Base-by-base conservation (phyloP, 2,329 filamentous ascomycete genomes). In the Aspergillus sclerotialis region DNA sequence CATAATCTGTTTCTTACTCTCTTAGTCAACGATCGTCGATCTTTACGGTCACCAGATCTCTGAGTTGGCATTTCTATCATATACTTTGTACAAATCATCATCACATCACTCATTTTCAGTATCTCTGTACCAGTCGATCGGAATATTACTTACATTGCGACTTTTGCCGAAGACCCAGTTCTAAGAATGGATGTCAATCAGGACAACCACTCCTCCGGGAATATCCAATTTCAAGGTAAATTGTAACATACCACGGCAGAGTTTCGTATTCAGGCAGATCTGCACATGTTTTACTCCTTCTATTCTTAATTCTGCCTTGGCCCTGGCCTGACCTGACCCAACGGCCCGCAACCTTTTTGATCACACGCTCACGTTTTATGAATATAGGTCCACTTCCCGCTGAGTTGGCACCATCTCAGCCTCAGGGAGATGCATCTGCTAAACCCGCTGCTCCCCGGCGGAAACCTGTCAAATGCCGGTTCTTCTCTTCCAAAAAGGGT, bases 31-130 rank as follows among this genome's bases (percentile, higher is more conserved):
- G 32, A 30, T 44, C 49, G 53, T 53, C 49, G 51, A 55, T 56
- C 51, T 37, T n/a, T 31, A 38, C 42, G 45, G 55, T 58, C 55
- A 58, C 52, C 55, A 44, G 55, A 55, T 55, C 54, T 52, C 49
- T 58, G 55, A 41, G 55, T 49, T 58, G 55, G 53, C 55, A 55
- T 30, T 39, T 46, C 40, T 39, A 48, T 46, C 46, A 48, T 23
- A 7, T 10, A 7, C 19, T 23, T 10, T 10, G 19, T 10, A 23
- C 19, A 23, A 23, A 10, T 23, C 19, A 23, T 23, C 6, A 23
- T 23, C 7, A 23, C 10, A 10, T 23, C 10, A n/a, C n/a, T n/a
- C n/a, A n/a, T n/a, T n/a, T n/a, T n/a, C n/a, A n/a, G n/a, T n/a
- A n/a, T n/a, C n/a, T n/a, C n/a, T n/a, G n/a, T n/a, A n/a, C n/a